phyloP scores from a whole-genome alignment of 2,329 filamentous ascomycete species.

The Hymenoscyphus fraxineus region DNA sequence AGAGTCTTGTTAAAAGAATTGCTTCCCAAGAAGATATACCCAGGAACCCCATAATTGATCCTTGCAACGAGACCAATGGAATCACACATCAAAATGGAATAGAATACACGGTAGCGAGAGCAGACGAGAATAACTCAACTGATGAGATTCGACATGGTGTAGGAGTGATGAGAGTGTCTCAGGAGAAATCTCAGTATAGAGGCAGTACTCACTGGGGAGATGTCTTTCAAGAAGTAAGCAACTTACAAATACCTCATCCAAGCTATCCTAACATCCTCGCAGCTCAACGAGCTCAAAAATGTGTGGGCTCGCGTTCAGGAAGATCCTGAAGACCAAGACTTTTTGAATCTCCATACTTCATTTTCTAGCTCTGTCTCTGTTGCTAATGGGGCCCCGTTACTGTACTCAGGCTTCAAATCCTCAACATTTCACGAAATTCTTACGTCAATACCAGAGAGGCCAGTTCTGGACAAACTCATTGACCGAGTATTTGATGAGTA shows the following conservation, averaged over 20 bases:
- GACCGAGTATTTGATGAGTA: slow-evolving; percentile 82
- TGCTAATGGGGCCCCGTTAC: slow-evolving; percentile 59
- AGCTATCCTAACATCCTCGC: not conserved
- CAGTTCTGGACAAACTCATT: slow-evolving; percentile 76
- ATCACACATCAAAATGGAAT: not conserved
- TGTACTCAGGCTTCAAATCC: slow-evolving; percentile 67
- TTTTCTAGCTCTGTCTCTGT: slow-evolving; percentile 45
- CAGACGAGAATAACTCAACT: slow-evolving; percentile 53
- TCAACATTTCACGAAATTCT: slow-evolving; percentile 74
- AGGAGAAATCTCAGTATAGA: slow-evolving; percentile 68
- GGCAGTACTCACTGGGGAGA: slow-evolving; percentile 79
- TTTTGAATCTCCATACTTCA: slow-evolving; percentile 58
- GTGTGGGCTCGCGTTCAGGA: slow-evolving; percentile 84
- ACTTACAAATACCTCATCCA: slow-evolving; percentile 6
- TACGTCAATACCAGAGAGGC: slow-evolving; percentile 71
- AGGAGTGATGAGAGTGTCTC: slow-evolving; percentile 72
- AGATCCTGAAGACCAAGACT: slow-evolving; percentile 57
- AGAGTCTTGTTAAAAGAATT: slow-evolving; percentile 41
- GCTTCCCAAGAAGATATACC: slow-evolving; percentile 48
- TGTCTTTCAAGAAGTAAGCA: slow-evolving; percentile 61
- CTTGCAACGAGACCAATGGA: not conserved
- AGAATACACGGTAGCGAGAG: not conserved
- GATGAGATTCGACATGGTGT: slow-evolving; percentile 68
- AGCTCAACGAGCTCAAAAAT: slow-evolving; percentile 32
- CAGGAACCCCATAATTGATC: slow-evolving; percentile 42